These are phyloP conservation scores for Ceratobasidium sp. DNA, from an alignment of 1,284 basidiomycete genomes.

Conservation along the genomic window DNA sequence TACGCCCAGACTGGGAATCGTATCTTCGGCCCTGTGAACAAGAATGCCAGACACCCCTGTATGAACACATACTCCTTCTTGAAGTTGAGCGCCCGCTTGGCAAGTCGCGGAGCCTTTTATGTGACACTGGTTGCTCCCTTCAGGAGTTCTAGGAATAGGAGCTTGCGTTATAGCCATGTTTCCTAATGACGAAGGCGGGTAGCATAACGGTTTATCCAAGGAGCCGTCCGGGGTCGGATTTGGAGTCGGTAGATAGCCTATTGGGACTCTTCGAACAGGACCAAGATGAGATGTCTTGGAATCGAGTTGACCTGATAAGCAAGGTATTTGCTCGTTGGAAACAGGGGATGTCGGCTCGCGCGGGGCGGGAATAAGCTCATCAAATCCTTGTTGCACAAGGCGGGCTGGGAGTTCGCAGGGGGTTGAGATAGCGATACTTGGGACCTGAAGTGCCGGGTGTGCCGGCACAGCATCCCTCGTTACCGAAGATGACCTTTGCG, in stretches of 20 bases:
- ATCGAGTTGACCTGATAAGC: too few species aligned
- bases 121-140: not conserved
- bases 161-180: not conserved
- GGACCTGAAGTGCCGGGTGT: not conserved
- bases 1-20: not conserved
- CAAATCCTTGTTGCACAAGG: not conserved
- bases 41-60: not conserved
- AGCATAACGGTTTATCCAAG: not conserved
- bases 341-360: not conserved
- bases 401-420: not conserved
- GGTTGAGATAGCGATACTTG: not conserved
- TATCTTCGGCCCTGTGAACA: not conserved
- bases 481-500: too few species aligned
- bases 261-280: not conserved
- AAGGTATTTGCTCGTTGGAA: too few species aligned
- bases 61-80: not conserved
- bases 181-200: not conserved
- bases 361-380: not conserved
- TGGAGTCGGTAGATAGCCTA: not conserved
- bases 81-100: not conserved
- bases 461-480: too few species aligned
- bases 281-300: too few species aligned
- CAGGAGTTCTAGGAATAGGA: not conserved
- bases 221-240: not conserved
- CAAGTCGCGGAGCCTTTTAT: not conserved